phyloP scores from a whole-genome alignment of 176 grass and related monocot genomes.

The Rhynchospora breviuscula region DNA sequence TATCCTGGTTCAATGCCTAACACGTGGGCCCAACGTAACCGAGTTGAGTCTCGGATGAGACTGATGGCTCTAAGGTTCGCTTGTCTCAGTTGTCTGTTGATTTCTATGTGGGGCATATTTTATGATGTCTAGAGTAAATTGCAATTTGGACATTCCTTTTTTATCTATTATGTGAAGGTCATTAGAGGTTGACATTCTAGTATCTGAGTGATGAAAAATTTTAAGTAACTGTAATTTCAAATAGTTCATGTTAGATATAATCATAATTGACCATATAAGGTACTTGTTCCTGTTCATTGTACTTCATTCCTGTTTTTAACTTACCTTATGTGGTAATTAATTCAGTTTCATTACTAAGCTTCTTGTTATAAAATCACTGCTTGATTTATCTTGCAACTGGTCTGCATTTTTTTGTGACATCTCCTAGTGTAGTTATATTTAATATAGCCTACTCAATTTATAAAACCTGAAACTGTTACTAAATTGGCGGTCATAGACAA shows the following conservation, averaged over 20 bases:
- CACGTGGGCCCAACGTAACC: constrained; percentile 10
- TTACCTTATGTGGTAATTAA: background rate
- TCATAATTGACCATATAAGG: background rate
- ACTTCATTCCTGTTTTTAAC: background rate
- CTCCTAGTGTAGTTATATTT: background rate
- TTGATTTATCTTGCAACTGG: background rate
- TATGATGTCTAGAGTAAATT: background rate
- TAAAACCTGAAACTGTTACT: background rate
- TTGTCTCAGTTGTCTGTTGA: background rate
- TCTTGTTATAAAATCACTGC: background rate
- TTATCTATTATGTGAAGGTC: background rate
- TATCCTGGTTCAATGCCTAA: constrained; percentile 18
- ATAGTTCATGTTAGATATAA: background rate
- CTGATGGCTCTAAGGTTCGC: constrained; percentile 36
- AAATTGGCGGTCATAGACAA: background rate
- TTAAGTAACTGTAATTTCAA: background rate
- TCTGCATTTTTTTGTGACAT: background rate
- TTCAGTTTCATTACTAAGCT: background rate
- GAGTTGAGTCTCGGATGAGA: constrained; percentile 33
- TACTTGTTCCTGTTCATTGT: background rate
- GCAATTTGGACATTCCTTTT: background rate
- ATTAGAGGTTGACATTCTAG: too few relatives aligned
- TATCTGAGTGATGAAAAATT: too few relatives aligned
- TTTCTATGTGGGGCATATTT: background rate
- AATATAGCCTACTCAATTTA: background rate